Evolutionary conservation across 1,284 basidiomycete species (phyloP).

Genomic region (Sphagnurus paluster): DNA sequence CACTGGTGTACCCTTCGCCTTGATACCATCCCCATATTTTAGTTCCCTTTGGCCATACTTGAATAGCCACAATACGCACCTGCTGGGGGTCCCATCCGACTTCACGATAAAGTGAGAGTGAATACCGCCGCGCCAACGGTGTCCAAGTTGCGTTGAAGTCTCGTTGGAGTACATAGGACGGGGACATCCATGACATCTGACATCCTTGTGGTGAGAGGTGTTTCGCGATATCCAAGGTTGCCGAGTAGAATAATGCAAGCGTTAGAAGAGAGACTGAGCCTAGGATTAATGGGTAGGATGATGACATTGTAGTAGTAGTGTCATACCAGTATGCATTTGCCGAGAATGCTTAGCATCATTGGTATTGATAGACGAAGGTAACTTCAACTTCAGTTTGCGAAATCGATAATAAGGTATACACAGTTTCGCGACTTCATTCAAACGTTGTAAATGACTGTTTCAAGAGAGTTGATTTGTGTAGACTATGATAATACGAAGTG

Average conservation of each 20-base stretch:
- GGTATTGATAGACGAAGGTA: no score
- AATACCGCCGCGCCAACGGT: conserved; percentile 73
- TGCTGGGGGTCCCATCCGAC: conserved; percentile 75
- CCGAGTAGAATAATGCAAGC: conserved; percentile 34
- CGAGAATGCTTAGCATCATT: no score
- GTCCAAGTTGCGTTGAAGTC: conserved; percentile 68
- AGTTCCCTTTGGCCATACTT: not conserved
- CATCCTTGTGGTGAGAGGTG: conserved; percentile 82
- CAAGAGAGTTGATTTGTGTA: conserved; percentile 14
- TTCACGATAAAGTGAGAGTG: conserved; percentile 90
- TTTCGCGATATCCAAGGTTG: conserved; percentile 38
- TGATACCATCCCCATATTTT: conserved; percentile 4
- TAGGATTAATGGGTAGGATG: conserved; percentile 12
- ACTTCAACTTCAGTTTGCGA: no score
- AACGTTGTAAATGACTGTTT: not conserved
- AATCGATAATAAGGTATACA: no score
- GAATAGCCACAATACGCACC: conserved; percentile 38
- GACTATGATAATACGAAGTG: conserved; percentile 18
- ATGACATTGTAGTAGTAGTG: conserved; percentile 10
- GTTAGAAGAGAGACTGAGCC: conserved; percentile 11
- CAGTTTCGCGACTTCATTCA: not conserved
- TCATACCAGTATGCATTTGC: not conserved
- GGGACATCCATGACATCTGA: conserved; percentile 97
- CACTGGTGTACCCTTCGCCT: conserved; percentile 64
- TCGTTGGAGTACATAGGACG: conserved; percentile 77